These are phyloP conservation scores for Pestalotiopsis sp. DNA, from an alignment of 2,329 filamentous ascomycete genomes.

Conservation along the genomic window DNA sequence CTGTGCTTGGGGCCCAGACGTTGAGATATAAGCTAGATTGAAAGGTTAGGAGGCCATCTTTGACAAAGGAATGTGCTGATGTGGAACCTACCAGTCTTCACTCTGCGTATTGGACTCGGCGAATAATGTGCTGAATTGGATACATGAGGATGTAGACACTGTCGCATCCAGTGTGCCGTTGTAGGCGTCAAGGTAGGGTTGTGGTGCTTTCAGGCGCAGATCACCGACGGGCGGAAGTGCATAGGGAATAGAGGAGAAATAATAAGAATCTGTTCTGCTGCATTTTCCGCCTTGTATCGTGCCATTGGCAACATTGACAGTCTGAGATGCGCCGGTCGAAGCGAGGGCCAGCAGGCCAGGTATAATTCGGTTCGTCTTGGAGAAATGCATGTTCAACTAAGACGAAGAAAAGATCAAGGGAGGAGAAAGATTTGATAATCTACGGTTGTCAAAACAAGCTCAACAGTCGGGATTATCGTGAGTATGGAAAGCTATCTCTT, in stretches of 20 bases:
- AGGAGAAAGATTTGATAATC: background rate
- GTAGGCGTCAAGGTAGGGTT: conserved; percentile 13
- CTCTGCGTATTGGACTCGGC: conserved; percentile 16
- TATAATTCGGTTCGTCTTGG: background rate
- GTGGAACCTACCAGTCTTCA: conserved; percentile 22
- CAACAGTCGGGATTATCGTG: background rate
- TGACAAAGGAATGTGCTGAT: background rate
- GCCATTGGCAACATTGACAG: conserved; percentile 16
- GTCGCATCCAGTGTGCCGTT: conserved; percentile 20
- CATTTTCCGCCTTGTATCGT: conserved; percentile 21
- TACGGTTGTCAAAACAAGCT: background rate
- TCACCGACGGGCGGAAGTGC: conserved; percentile 23
- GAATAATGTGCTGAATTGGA: conserved; percentile 20
- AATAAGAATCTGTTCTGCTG: conserved; percentile 18
- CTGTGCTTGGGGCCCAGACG: conserved; percentile 21
- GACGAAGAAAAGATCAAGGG: background rate
- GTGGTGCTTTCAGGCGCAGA: conserved; percentile 21
- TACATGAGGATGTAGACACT: conserved; percentile 17
- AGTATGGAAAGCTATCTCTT: background rate
- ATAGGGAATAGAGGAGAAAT: conserved; percentile 25
- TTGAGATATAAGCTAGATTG: conserved; percentile 22
- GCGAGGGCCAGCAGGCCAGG: background rate
- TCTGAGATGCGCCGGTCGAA: background rate
- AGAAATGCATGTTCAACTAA: background rate
- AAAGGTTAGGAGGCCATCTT: background rate